These are phyloP conservation scores for Lentinus tigrinus DNA, from an alignment of 768 basidiomycete species.

Conservation along the genomic window DNA sequence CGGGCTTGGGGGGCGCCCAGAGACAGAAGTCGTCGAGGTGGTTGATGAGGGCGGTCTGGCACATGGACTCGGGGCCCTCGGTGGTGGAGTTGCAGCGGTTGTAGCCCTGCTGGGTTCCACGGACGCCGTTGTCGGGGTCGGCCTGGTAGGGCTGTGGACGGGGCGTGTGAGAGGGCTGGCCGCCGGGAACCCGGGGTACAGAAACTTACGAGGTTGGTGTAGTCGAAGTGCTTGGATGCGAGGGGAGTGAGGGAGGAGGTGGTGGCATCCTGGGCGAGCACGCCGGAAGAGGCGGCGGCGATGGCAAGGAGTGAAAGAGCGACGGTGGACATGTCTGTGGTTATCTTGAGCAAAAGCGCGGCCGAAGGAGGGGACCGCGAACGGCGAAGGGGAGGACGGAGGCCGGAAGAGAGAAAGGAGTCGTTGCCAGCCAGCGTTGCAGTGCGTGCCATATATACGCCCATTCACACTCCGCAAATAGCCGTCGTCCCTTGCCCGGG, in stretches of 20 bases:
- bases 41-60: conserved; percentile 73
- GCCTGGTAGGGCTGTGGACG: conserved; percentile 50
- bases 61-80: conserved; percentile 56
- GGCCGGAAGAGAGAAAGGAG: conserved; percentile 10
- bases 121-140: conserved; percentile 37
- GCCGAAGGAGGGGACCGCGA: conserved; percentile 11
- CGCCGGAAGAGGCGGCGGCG: conserved; percentile 26
- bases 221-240: conserved; percentile 24
- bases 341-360: conserved; percentile 4
- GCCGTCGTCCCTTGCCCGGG: conserved; percentile 1
- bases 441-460: conserved; percentile 19
- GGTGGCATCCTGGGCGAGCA: conserved; percentile 23
- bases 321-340: conserved; percentile 32
- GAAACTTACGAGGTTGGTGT: conserved; percentile 23
- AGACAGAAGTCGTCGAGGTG: conserved; percentile 63
- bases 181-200: too few species aligned
- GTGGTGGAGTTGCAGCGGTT: conserved; percentile 70
- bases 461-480: conserved; percentile 17
- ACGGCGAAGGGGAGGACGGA: conserved; percentile 6
- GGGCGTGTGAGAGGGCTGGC: too few species aligned
- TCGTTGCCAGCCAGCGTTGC: conserved; percentile 6
- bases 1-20: conserved; percentile 54
- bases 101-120: conserved; percentile 64
- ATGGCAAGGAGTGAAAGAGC: conserved; percentile 35
- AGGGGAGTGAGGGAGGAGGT: conserved; percentile 29